Base-by-base conservation (phyloP, 2,329 filamentous ascomycete genomes). In the Fusarium chlamydosporum region DNA sequence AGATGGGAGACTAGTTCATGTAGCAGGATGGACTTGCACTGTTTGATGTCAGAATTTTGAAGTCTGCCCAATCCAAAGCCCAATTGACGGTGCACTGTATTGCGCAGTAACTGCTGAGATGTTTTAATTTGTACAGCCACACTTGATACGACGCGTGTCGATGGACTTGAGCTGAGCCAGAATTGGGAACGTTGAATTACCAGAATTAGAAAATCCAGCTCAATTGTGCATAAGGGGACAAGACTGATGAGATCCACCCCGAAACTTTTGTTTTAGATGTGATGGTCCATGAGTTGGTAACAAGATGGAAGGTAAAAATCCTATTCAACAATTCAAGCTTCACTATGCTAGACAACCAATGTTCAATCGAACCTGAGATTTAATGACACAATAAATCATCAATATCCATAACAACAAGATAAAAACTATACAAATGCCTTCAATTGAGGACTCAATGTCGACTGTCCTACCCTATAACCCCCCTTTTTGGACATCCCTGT, bases 401-500 rank as follows among this genome's bases (percentile, higher is more conserved):
- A 15, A 4, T 10, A 20, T 23, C 23, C 23, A 15, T 6, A 6
- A 27, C 13, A 50, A 1, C 23, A 38, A 27, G 23, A 23, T 23
- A 29, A n/a, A 13, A 16, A 3, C 8, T 12, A 6, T 50, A 20
- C 29, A 20, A 40, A 40, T 10, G 12, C 15, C 13, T 29, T 15
- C 23, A 46, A 20, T 15, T 3, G 12, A 51, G 16, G 5, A 38
- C 16, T 11, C 20, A 7, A 16, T n/a, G 31, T 20, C n/a, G 7
- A 16, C n/a, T 11, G 5, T 26, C 15, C 26, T 70, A 70, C 67
- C 67, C 67, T 70, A 61, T 27, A 68, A 50, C 46, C 50, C 66
- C 67, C 67, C 65, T 70, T 70, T 70, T 54, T 70, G 62, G 61
- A 13, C 20, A 55, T 51, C 65, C 71, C 67, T 72, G 53, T 47